Conservation (phyloP, 345 rosid genomes). For the Eucalyptus cloeziana region DNA sequence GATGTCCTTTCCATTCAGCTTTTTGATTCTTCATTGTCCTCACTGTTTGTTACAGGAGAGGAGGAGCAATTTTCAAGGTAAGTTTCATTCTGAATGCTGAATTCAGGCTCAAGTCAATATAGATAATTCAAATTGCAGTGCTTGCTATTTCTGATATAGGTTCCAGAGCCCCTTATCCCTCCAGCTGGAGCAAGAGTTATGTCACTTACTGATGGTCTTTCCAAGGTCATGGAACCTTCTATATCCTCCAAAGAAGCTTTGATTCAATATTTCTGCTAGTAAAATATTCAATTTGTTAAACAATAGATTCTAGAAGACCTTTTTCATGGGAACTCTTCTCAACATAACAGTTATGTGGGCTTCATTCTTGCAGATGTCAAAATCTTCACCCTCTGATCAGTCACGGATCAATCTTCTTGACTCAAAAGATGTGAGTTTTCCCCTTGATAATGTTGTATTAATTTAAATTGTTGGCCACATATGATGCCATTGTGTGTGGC, state of each 20-base stretch:
- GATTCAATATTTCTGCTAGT: not conserved
- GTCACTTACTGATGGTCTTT: slow-evolving; percentile 92
- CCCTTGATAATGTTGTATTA: not conserved
- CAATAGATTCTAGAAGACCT: not conserved
- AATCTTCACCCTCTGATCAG: slow-evolving; percentile 90
- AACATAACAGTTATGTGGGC: not conserved
- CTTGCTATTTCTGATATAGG: slow-evolving; percentile 26
- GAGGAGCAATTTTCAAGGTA: slow-evolving; percentile 83
- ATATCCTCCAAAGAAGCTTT: not conserved
- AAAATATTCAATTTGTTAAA: not conserved
- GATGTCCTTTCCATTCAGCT: not conserved
- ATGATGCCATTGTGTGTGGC: not conserved
- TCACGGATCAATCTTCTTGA: slow-evolving; percentile 94
- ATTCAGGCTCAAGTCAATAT: not conserved
- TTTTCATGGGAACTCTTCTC: not conserved
- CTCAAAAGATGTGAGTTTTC: slow-evolving; percentile 74
- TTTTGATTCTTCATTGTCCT: not conserved
- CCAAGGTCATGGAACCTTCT: slow-evolving; percentile 39
- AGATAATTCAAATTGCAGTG: not conserved
- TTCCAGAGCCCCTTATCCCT: slow-evolving; percentile 85
- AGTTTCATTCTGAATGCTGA: not conserved
- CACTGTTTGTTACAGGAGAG: slow-evolving; percentile 36
- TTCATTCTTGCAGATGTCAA: slow-evolving; percentile 69
- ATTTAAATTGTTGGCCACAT: not conserved
- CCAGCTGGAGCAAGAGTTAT: slow-evolving; percentile 81